These are phyloP conservation scores for Przewalskia tangutica DNA, from an alignment of 257 asterid genomes.

Conservation along the genomic window DNA sequence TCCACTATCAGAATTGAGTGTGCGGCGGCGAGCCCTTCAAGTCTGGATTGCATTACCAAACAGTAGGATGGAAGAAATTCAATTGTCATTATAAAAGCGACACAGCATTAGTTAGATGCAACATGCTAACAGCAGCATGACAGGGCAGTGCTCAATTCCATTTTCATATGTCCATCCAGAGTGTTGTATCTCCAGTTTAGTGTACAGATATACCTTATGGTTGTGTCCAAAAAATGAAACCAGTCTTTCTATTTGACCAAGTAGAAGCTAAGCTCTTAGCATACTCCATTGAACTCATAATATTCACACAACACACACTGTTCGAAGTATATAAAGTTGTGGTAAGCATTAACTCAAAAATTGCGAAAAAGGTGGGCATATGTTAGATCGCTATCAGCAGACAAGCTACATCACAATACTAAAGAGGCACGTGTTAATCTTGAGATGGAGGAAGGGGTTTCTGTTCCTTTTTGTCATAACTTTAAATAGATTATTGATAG, in stretches of 20 bases:
- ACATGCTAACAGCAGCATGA: neutral
- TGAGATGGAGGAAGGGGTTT: neutral
- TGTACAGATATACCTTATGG: neutral
- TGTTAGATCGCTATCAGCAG: neutral
- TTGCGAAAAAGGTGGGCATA: neutral
- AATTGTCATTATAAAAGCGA: neutral
- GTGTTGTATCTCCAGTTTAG: neutral
- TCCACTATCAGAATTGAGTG: neutral
- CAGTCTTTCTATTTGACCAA: neutral
- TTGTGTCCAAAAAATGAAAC: neutral
- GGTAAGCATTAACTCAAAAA: neutral
- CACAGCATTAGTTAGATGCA: neutral
- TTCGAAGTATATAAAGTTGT: neutral
- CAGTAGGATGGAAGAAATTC: neutral
- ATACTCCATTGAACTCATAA: neutral
- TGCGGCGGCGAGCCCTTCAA: neutral
- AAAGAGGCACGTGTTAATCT: neutral
- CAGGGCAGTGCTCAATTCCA: neutral
- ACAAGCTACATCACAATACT: neutral
- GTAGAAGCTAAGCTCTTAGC: neutral
- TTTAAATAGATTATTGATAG: neutral
- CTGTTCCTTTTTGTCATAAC: neutral
- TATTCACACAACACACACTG: neutral
- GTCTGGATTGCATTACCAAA: neutral
- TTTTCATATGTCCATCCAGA: neutral